Conservation (phyloP, 306 rosid species). For the Prunus fruticosa region DNA sequence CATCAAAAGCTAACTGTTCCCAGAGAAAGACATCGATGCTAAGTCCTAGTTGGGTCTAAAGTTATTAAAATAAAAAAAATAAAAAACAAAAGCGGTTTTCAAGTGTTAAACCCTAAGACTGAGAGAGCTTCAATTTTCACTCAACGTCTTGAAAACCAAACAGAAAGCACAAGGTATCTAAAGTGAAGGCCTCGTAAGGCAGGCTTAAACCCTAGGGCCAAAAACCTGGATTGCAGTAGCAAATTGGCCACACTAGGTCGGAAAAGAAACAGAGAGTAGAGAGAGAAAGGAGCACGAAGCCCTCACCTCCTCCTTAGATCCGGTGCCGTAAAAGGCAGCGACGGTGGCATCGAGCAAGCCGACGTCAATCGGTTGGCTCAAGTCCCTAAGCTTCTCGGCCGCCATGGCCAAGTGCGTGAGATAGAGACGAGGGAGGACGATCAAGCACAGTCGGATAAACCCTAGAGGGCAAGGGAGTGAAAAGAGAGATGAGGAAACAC, state of each 20-base stretch:
- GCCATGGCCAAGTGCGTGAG: slow-evolving; percentile 53
- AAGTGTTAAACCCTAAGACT: slow-evolving; percentile 6
- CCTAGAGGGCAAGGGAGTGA: slow-evolving; percentile 32
- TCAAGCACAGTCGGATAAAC: slow-evolving; percentile 29
- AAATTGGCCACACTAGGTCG: background rate
- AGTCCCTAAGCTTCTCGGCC: slow-evolving; percentile 92
- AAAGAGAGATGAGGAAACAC: background rate
- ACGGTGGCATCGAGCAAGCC: slow-evolving; percentile 91
- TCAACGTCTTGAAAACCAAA: background rate
- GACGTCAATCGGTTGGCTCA: slow-evolving; percentile 90
- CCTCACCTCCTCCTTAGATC: slow-evolving; percentile 95
- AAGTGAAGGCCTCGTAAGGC: too few species aligned
- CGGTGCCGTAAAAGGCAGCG: slow-evolving; percentile 98
- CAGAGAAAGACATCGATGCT: background rate
- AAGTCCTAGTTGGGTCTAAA: slow-evolving; percentile 7
- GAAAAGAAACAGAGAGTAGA: background rate
- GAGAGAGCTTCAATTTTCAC: background rate
- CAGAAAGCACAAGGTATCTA: background rate
- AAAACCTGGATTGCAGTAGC: background rate
- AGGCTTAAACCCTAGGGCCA: slow-evolving; percentile 10
- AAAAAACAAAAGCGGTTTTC: background rate
- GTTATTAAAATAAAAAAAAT: background rate
- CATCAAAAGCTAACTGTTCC: background rate
- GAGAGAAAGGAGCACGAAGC: background rate
- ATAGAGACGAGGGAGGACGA: background rate